These are phyloP conservation scores for Zizania latifolia DNA, from an alignment of 176 grass and related monocot species.

Conservation along the genomic window DNA sequence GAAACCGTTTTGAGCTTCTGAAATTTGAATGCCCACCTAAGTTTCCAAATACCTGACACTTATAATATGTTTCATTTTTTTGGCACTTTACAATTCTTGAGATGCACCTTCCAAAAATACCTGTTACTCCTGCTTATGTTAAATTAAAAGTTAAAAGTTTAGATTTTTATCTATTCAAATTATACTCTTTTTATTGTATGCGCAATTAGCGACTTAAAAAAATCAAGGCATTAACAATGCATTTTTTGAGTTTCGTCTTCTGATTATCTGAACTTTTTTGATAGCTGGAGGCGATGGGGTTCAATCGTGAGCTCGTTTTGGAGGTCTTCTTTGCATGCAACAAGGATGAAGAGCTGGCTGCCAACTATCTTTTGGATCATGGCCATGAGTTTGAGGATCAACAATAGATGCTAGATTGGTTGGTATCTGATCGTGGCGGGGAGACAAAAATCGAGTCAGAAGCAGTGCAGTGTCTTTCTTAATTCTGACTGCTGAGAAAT, in stretches of 20 bases:
- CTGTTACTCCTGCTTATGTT: no score
- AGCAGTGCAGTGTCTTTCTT: constrained; percentile 30
- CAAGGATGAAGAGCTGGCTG: constrained; percentile 92
- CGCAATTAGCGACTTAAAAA: no score
- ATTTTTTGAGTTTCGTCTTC: not conserved
- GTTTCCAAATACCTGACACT: not conserved
- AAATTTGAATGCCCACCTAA: not conserved
- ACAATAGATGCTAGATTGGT: constrained; percentile 35
- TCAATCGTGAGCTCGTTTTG: constrained; percentile 78
- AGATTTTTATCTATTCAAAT: not conserved
- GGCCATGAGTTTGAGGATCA: constrained; percentile 86
- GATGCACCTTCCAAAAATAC: not conserved
- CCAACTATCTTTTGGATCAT: constrained; percentile 95
- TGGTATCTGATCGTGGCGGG: not conserved
- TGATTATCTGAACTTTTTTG: not conserved
- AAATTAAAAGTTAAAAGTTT: not conserved
- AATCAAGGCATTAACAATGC: no score
- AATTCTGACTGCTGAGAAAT: constrained; percentile 36
- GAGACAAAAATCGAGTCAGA: not conserved
- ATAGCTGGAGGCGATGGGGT: constrained; percentile 95
- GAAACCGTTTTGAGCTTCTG: not conserved
- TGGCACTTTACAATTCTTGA: not conserved
- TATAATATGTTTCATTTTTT: no score
- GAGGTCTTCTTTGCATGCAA: constrained; percentile 99
- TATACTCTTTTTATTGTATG: not conserved